Evolutionary conservation across 140 eudicot genomes (phyloP), one percentile per base, ranked within the genome.

Genomic region (Oenanthe javanica): DNA sequence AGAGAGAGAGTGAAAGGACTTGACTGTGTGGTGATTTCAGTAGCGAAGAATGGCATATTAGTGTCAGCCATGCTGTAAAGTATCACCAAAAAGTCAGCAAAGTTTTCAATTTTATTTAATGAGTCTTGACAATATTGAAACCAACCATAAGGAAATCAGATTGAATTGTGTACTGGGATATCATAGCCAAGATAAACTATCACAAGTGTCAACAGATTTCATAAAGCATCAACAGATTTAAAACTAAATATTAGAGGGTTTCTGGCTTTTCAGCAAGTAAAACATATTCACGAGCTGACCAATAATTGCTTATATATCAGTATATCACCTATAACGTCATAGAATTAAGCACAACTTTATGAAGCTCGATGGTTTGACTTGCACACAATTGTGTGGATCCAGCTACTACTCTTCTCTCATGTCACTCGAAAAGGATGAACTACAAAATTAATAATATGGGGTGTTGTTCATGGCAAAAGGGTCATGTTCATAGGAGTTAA

Each of bases 1-100:
- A 95, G 99, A 77, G 96, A 83, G 75, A 91, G 81, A 80, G 99
- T 88, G 61, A 89, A 72, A 80, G 97, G 96, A 81, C 91, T 91
- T 2, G 99, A 95, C 61, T 86, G 82, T 77, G 87, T 87, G 72
- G 85, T 87, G 80, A 95, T 86, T 85, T 88, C 93, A 23, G 93
- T 87, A 86, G 93, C 87, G 78, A 87, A 54, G 69, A 87, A 90
- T 77, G 91, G 93, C 51, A 92, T 61, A 51, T 86, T 88, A 78
- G 84, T 70, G 81, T 82, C 89, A 43, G 85, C 84, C 72, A 83
- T 79, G 75, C 99, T 95, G 89, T 72, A 75, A n/a, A 78, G 14
- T 74, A 48, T 72, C 3, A 5, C 25, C n/a, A 70, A 25, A 54
- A 54, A 31, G 38, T 21, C 47, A 0, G 51, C 11, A 84, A 76